Evolutionary conservation across 106 monocot species (phyloP).

Genomic region (Dioscorea zingiberensis): DNA sequence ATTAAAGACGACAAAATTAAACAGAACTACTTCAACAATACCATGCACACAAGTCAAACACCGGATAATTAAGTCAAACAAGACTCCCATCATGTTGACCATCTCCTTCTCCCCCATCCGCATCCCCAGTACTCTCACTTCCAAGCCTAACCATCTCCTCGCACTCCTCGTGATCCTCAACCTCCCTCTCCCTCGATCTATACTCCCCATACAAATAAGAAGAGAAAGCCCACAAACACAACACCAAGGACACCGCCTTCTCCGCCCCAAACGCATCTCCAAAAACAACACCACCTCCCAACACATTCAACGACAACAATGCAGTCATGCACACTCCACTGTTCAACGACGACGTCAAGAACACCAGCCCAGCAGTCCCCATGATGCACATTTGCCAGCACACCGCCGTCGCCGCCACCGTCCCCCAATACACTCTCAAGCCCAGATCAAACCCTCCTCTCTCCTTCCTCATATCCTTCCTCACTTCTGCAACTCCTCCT

Average conservation of each 20-base stretch:
- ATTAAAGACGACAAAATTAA: no score
- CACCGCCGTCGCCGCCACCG: constrained; percentile 19
- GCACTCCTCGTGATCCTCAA: background rate
- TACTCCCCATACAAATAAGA: constrained; percentile 75
- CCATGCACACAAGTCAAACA: no score
- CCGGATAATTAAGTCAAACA: background rate
- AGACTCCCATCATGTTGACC: background rate
- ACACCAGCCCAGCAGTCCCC: constrained; percentile 68
- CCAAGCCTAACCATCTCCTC: constrained; percentile 2
- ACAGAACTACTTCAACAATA: no score
- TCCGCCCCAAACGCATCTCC: constrained; percentile 42
- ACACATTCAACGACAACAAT: constrained; percentile 43
- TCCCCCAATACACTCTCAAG: constrained; percentile 27
- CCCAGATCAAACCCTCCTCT: constrained; percentile 31
- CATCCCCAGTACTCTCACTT: background rate
- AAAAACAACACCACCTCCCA: constrained; percentile 55
- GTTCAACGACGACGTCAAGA: constrained; percentile 60
- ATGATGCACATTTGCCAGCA: constrained; percentile 65
- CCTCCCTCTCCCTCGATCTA: constrained; percentile 15
- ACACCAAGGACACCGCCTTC: constrained; percentile 49
- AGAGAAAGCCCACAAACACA: constrained; percentile 64
- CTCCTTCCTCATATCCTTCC: constrained; percentile 11
- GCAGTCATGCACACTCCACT: constrained; percentile 80
- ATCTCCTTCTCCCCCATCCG: background rate
- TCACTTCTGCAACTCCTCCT: constrained; percentile 27